Evolutionary conservation across 78 protist genomes (phyloP), one percentile per base, ranked within the genome.

Genomic region (Pigoraptor vietnamica): DNA sequence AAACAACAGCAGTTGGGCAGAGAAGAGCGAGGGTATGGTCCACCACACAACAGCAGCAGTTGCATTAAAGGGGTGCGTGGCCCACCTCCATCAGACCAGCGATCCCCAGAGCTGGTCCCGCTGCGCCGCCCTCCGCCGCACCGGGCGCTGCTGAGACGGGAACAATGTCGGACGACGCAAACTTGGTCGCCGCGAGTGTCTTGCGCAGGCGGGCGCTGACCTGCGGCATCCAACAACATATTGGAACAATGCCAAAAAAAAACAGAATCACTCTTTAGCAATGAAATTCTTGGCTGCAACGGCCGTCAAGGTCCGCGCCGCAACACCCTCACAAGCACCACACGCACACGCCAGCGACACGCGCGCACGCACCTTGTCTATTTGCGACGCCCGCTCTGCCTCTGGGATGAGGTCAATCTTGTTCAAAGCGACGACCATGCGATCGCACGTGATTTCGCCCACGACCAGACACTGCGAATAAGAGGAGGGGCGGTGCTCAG

Each of bases 401-500:
- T 14, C 39, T 19, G 95, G 97, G 2, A 97, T 29, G 67, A 93
- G 40, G 90, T 98, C 99, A 21, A 90, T n/a, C 90, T 98, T 98
- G 94, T 98, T 98, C 89, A 98, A 91, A 1, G 94, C 99, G 1
- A 98, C 93, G 29, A 98, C 89, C 40, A 97, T 87, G n/a, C 35
- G 48, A 25, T 90, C 92, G 88, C 95, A 90, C 34, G 95, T 88
- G 38, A 98, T 96, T 91, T 98, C 99, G 38, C 99, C 99, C 33
- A 99, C 92, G 21, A 99, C 98, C 25, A 99, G 92, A 88, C 99
- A 96, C 94, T 96, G 90, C 55, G 19, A 1, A 2, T 0, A 37
- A 0, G 32, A 0, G 87, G 56, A 40, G 56, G 56, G 14, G 56
- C 25, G 56, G 56, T 2, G n/a, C n/a, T n/a, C n/a, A n/a, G n/a